Base-by-base conservation (phyloP, 305 asterid genomes). In the Salvia sclarea region DNA sequence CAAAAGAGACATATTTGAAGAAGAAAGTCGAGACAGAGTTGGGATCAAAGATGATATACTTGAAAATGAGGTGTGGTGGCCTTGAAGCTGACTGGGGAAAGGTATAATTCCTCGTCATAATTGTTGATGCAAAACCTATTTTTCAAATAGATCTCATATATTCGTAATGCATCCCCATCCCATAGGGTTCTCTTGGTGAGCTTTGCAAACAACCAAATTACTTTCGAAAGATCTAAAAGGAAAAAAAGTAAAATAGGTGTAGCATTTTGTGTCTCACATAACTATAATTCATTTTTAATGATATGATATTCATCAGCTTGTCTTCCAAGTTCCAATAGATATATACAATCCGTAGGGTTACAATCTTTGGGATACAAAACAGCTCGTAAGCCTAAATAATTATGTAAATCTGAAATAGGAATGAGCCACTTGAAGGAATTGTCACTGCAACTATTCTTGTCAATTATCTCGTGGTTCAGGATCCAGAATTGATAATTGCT, bases 51-150 rank as follows among this genome's bases (percentile, higher is more conserved):
- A 79, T 94, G 96, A 94, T 89, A 75, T 85, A 85, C 89, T 77
- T 94, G 82, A 94, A 94, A 84, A 91, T 91, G 97, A 86, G 99
- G 76, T 94, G 97, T 76, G 80, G 93, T 66, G 97, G 97, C 75
- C 93, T 94, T 33, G 79, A 64, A 38, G 80, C 96, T 64, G 95
- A 83, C 44, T 94, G 97, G 99, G 99, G 96, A 78, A 94, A 91
- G 99, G 99, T 94, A 88, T 24, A 24, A 38, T 69, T 58, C 28
- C 56, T 66, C 67, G 66, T 48, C 67, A 37, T 44, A 25, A 59
- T 25, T 43, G 21, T 66, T 33, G 30, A 25, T 68, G 44, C 7
- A 14, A 22, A 30, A 35, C 68, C 24, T 30, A 8, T 24, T 59
- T 69, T 62, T 38, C 28, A 28, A 20, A 48, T 35, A 24, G 45